Evolutionary conservation across 2,329 filamentous ascomycete species (phyloP).

Genomic region (Colletotrichum camelliae): DNA sequence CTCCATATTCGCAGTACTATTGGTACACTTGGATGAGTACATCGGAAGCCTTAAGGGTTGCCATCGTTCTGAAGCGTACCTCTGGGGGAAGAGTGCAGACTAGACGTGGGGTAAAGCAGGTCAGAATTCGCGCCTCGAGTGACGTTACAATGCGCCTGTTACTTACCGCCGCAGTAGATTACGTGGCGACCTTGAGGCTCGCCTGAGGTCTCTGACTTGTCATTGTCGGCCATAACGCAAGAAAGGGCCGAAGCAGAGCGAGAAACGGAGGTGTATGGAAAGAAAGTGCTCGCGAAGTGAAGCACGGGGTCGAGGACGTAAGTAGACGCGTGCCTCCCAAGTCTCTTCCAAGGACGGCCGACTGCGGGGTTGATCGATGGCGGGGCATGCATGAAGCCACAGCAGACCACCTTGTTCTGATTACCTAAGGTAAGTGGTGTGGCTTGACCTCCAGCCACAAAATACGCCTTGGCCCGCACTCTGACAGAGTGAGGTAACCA

Average conservation of each 20-base stretch:
- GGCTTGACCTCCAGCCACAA: not conserved
- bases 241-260: slow-evolving; percentile 19
- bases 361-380: slow-evolving; percentile 24
- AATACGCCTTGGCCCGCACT: not conserved
- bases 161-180: slow-evolving; percentile 64
- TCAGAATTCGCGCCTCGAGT: slow-evolving; percentile 11
- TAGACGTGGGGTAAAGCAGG: slow-evolving; percentile 31
- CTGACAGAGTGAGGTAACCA: not conserved
- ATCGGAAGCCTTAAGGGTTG: not conserved
- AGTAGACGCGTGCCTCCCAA: slow-evolving; percentile 14
- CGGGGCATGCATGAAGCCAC: slow-evolving; percentile 21
- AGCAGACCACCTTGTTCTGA: not conserved
- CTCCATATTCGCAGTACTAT: slow-evolving; percentile 98
- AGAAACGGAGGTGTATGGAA: not conserved
- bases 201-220: slow-evolving; percentile 47
- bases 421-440: not conserved
- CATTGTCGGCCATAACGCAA: slow-evolving; percentile 58
- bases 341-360: slow-evolving; percentile 10
- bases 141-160: not conserved
- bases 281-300: slow-evolving; percentile 15
- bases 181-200: slow-evolving; percentile 59
- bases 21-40: not conserved
- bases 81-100: slow-evolving; percentile 71
- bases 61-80: slow-evolving; percentile 43
- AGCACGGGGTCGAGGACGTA: slow-evolving; percentile 1